Base-by-base conservation (phyloP, 108 stramenopile species). In the Nitzschia sp. region DNA sequence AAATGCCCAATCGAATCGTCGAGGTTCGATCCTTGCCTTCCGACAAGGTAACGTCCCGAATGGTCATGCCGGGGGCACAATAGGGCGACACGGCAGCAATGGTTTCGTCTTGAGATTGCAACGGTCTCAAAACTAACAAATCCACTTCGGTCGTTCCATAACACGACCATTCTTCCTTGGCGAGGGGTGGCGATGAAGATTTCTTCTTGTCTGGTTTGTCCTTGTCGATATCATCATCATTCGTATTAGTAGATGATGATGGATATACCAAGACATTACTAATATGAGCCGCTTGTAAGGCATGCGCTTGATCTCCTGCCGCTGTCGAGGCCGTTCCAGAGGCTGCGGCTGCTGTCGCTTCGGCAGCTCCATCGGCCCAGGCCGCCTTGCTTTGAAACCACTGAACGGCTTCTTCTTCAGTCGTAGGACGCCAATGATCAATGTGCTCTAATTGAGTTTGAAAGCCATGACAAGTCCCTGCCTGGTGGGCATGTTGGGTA, bases 91-190 rank as follows among this genome's bases (percentile, higher is more conserved):
- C 68, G 4, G 64, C 72, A 29, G 62, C 78, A 59, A 79, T 69
- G 13, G 25, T 59, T 64, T 79, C 78, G 32, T 76, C 63, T 31
- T 65, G 64, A 21, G 45, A 51, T 30, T 56, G 30, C 26, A 62
- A 27, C 1, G 68, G 68, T 31, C 72, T 28, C 64, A 82, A 63
- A 3, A 82, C 76, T 32, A 82, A 73, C 17, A 74, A 65, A 64
- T 82, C 76, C 8, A 82, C 70, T 46, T 75, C 69, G n/a, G 82
- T 82, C 0, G 76, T 77, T n/a, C 82, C 82, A 56, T 78, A 82
- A 46, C 77, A 82, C 26, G 13, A 13, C 73, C 77, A 74, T 25
- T 71, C 51, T 38, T 82, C 68, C 48, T 70, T 26, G 63, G 54
- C 17, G 0, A 63, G 53, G 30, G 31, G 24, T 55, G 32, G 68